Evolutionary conservation across 1,139 yeast species (phyloP).

Genomic region (Blastobotrys buckinghamii): DNA sequence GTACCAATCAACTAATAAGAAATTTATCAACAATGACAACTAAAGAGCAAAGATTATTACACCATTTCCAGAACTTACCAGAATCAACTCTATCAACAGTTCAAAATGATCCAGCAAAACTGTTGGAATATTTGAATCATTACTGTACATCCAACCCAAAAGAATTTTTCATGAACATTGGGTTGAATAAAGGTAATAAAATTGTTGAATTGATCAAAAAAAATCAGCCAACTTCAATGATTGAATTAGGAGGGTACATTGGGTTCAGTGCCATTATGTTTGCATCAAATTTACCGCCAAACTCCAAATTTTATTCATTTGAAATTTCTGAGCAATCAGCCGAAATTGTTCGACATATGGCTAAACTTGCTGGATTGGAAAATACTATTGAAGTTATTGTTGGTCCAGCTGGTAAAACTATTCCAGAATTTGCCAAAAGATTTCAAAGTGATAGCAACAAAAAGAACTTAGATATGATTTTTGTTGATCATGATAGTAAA

Average conservation of each 20-base stretch:
- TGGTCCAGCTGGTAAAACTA: constrained; percentile 18
- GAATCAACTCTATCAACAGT: too few relatives aligned
- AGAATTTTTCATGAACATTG: too few relatives aligned
- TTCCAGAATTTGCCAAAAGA: constrained; percentile 13
- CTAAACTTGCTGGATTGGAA: constrained; percentile 18
- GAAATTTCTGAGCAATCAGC: constrained; percentile 19
- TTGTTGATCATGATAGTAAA: constrained; percentile 20
- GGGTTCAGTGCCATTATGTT: neutral
- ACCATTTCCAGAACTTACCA: too few relatives aligned
- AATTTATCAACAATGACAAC: too few relatives aligned
- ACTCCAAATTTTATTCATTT: constrained; percentile 16
- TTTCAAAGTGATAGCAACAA: neutral
- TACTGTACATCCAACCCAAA: constrained; percentile 10
- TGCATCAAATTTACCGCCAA: constrained; percentile 19
- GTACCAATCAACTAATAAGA: too few relatives aligned
- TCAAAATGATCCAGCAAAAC: too few relatives aligned
- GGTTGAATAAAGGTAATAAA: too few relatives aligned
- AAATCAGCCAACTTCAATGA: too few relatives aligned
- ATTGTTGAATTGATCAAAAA: too few relatives aligned
- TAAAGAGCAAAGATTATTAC: too few relatives aligned
- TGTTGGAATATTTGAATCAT: too few relatives aligned
- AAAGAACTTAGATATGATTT: constrained; percentile 16
- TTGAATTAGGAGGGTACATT: too few relatives aligned
- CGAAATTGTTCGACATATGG: constrained; percentile 17
- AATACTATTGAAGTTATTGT: constrained; percentile 20